A percentile compares a stretch with the other conserved stretches of the same genome.
Conservation (phyloP, 2,329 filamentous ascomycete species). For the Phaeophleospora eucalypticola region DNA sequence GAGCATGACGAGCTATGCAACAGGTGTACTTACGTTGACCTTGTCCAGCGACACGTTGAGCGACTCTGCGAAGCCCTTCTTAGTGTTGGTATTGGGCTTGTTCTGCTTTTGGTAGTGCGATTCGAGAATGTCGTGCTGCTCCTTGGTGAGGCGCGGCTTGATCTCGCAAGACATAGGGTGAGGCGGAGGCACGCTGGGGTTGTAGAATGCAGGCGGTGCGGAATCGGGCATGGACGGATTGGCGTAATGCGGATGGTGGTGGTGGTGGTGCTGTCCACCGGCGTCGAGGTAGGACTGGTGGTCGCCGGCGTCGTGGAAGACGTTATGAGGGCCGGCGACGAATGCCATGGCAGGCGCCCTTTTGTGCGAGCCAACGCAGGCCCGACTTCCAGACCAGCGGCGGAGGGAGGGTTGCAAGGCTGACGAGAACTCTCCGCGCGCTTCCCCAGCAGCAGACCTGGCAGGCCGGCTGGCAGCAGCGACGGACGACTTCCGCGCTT, state of each 20-base stretch:
- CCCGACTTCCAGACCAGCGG: background rate
- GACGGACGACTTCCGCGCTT: too few relatives aligned
- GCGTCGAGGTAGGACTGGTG: background rate
- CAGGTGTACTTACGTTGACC: constrained; percentile 46
- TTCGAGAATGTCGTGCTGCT: constrained; percentile 52
- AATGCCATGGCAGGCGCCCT: constrained; percentile 14
- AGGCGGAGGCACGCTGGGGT: constrained; percentile 8
- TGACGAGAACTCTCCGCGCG: background rate
- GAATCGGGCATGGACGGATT: constrained; percentile 5
- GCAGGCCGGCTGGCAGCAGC: too few relatives aligned
- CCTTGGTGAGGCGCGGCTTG: constrained; percentile 50
- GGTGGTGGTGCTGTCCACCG: constrained; percentile 12
- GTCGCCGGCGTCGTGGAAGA: constrained; percentile 7
- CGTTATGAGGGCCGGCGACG: constrained; percentile 13
- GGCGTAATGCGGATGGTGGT: constrained; percentile 15
- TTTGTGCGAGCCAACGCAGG: background rate
- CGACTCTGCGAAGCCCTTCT: constrained; percentile 47
- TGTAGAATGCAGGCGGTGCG: constrained; percentile 18
- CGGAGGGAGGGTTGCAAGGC: background rate
- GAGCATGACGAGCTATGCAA: background rate
- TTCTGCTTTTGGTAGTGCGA: constrained; percentile 45
- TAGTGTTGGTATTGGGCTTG: constrained; percentile 49
- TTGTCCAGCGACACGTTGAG: constrained; percentile 50
- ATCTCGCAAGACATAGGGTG: constrained; percentile 39
- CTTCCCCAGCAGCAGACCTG: background rate